Base-by-base conservation (phyloP, 2,329 filamentous ascomycete genomes). In the Clonostachys solani region DNA sequence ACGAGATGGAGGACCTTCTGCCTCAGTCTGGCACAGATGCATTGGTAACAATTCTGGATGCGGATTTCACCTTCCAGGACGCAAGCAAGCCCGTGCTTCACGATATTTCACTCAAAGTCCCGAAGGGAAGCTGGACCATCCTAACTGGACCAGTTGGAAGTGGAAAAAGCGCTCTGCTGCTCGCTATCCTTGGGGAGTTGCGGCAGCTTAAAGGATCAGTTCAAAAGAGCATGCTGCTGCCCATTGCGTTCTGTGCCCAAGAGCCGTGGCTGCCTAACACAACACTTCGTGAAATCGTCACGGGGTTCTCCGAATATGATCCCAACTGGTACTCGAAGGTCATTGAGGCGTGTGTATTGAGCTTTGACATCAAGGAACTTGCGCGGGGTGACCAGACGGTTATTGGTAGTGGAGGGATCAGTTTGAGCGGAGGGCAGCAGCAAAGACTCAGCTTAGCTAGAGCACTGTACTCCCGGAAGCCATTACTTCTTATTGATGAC, bases 231-330 rank as follows among this genome's bases (percentile, higher is more conserved):
- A 54, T 1, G 50, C 52, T 49, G 1, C 60, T 59, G 36, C 13
- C 36, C 19, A 50, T 69, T 12, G 69, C 65, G 0, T 75, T 68
- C 51, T 74, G 69, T 46, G 63, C 66, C 41, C 73, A 77, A 44
- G 59, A 56, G 0, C 64, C 72, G 1, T 77, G 71, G 69, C 60
- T 74, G 3, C 60, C 60, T 4, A 74, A 75, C 48, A 59, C 53
- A 2, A 66, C 63, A 0, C 54, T 75, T n/a, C 58, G 59, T 7
- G 51, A 69, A 1, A 68, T 67, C 34, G 69, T 76, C 6, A 48
- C 67, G 1, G 70, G 8, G 61, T 70, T n/a, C 9, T 18, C 15
- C 2, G 18, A 46, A 1, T 49, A 53, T 10, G 61, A 69, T 12
- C 48, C 57, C 2, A 51, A 53, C 3, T 64, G 36, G 36, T 38